phyloP scores from a whole-genome alignment of 2,329 filamentous ascomycete species.

The Arthrobotrys entomopaga region DNA sequence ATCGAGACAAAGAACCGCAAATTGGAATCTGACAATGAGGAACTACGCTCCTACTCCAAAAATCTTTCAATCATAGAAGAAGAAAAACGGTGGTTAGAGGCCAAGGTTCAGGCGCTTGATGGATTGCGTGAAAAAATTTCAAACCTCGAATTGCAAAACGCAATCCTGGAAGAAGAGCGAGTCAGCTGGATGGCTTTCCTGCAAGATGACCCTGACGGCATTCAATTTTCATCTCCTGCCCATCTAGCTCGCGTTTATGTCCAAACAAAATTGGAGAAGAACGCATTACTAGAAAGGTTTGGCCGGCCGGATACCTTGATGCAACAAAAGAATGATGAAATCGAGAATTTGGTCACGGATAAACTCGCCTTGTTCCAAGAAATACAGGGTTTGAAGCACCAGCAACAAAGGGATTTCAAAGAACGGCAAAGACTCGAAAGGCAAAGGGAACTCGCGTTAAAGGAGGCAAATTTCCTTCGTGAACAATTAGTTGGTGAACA shows the following conservation, averaged over 20 bases:
- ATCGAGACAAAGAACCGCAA: slow-evolving; percentile 84
- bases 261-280: slow-evolving; percentile 80
- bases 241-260: slow-evolving; percentile 85
- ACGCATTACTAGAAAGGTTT: slow-evolving; percentile 81
- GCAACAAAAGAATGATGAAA: slow-evolving; percentile 77
- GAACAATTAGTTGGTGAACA: slow-evolving; percentile 72
- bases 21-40: slow-evolving; percentile 80
- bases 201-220: slow-evolving; percentile 72
- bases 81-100: slow-evolving; percentile 85
- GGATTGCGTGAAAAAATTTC: slow-evolving; percentile 78
- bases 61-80: slow-evolving; percentile 95
- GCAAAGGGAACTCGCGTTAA: slow-evolving; percentile 83
- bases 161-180: slow-evolving; percentile 87
- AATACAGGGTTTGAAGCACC: slow-evolving; percentile 74
- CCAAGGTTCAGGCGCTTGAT: slow-evolving; percentile 78
- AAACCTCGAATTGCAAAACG: slow-evolving; percentile 82
- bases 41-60: slow-evolving; percentile 81
- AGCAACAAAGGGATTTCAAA: slow-evolving; percentile 70
- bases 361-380: slow-evolving; percentile 72
- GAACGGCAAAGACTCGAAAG: slow-evolving; percentile 80
- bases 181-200: slow-evolving; percentile 87
- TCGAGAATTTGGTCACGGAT: slow-evolving; percentile 77
- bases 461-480: slow-evolving; percentile 92
- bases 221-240: slow-evolving; percentile 88
- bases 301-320: slow-evolving; percentile 83